Evolutionary conservation across 805 yeast species (phyloP), one percentile per base, ranked within the genome.

Genomic region (Ogataea saltuana): DNA sequence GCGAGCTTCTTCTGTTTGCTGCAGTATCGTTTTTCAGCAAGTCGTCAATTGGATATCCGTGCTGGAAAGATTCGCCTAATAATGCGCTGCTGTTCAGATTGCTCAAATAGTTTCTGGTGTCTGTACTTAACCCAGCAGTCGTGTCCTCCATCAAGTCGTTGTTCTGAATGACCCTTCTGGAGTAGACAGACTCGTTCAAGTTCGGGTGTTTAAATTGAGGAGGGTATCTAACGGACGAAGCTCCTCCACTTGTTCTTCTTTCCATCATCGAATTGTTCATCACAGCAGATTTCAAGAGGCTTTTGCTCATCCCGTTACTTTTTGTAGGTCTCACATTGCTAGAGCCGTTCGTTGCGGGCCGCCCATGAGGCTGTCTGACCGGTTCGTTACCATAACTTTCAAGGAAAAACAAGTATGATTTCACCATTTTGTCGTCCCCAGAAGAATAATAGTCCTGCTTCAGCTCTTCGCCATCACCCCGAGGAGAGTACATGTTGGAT

Each of bases 371-470:
- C 23, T 39, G 42, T 28, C 55, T 67, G 4, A 60, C 54, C 1
- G 63, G 67, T 21, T 73, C 64, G 42, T 70, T 70, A 4, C 82
- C 90, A 63, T 89, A 89, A 54, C 89, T 87, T 56, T 89, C 96
- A 55, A 89, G 67, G 60, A 90, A 90, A 61, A 88, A 83, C 67
- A 90, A 70, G 61, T 88, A 90, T 1, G 96, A 88, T 55, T 88
- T 88, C 66, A 88, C 79, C 97, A 91, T 90, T 60, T 91, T 90
- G 49, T 83, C 89, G 55, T 89, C 93, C 44, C 78, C 79, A 0
- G 78, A 72, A 2, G 72, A 54, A 44, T 72, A 71, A 49, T 75
- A 73, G 31, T 71, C 67, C 31, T 66, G 58, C 50, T 64, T 44
- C 46, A 67, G 43, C 41, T 62, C 64, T 16, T 67, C 70, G 16